Percentiles rank a stretch among this genome's conserved stretches.
Conservation (phyloP, 257 asterid species). For the Gentiana dahurica region DNA sequence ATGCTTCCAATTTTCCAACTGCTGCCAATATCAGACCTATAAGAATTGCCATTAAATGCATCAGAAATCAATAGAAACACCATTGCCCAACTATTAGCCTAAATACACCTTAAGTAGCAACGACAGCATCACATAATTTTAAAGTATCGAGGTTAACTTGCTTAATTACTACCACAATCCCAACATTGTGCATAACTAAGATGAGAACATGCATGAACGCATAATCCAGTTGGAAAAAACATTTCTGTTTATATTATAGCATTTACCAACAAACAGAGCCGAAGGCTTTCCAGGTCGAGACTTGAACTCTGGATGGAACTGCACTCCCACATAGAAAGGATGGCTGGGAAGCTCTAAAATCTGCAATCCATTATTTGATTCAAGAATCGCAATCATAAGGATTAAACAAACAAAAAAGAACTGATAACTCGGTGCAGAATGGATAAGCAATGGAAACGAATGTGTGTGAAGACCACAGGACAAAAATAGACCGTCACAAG, state of each 20-base stretch:
- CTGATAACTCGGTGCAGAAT: too few species aligned
- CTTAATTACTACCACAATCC: too few species aligned
- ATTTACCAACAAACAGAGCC: constrained; percentile 58
- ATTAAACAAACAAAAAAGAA: too few species aligned
- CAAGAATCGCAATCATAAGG: too few species aligned
- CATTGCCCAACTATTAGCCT: too few species aligned
- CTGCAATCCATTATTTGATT: constrained; percentile 19
- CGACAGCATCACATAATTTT: too few species aligned
- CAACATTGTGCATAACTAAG: too few species aligned
- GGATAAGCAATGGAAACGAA: too few species aligned
- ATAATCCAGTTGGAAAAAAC: neutral
- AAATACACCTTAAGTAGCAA: neutral
- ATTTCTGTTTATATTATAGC: neutral
- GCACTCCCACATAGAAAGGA: constrained; percentile 84
- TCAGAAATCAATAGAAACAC: neutral
- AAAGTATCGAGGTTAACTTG: too few species aligned
- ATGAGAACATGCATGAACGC: neutral
- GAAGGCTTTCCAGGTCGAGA: constrained; percentile 93
- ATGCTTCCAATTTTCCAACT: constrained; percentile 22
- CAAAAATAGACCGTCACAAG: too few species aligned
- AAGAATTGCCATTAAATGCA: neutral
- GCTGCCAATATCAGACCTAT: constrained; percentile 32
- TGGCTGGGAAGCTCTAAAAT: constrained; percentile 63
- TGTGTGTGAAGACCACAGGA: too few species aligned
- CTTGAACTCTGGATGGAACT: constrained; percentile 92